Percentiles rank a stretch among this genome's conserved stretches.
Evolutionary conservation across 225 moss, liverwort and hornwort species (phyloP).

Genomic region (Anthoceros angustus): DNA sequence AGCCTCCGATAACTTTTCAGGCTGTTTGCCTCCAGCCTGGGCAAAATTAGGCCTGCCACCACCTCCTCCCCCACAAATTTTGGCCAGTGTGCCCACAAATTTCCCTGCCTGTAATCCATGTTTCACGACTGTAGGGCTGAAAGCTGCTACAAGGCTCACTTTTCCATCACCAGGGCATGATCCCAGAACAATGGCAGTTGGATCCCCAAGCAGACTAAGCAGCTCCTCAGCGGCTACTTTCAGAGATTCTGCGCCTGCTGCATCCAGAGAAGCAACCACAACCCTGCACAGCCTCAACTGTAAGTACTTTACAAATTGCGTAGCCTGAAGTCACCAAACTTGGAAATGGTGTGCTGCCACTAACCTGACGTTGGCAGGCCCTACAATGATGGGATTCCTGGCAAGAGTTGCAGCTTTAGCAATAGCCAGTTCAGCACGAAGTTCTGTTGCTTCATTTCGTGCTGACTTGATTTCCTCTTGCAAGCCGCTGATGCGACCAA

Average conservation of each 20-base stretch:
- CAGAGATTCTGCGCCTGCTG: conserved; percentile 52
- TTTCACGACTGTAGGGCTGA: conserved; percentile 56
- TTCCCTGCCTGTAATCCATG: conserved; percentile 71
- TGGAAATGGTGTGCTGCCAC: not conserved
- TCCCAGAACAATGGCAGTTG: conserved; percentile 66
- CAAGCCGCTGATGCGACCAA: conserved; percentile 49
- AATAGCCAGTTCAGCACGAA: conserved; percentile 56
- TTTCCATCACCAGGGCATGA: conserved; percentile 55
- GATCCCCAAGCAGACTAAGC: conserved; percentile 61
- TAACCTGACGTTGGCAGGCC: conserved; percentile 49
- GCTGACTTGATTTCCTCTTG: conserved; percentile 72
- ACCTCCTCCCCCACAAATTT: conserved; percentile 67
- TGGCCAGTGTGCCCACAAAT: conserved; percentile 58
- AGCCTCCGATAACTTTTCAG: conserved; percentile 65
- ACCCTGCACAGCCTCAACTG: conserved; percentile 33
- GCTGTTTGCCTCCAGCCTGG: conserved; percentile 73
- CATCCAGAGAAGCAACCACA: conserved; percentile 49
- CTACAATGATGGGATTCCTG: conserved; percentile 27
- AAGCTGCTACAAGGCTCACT: conserved; percentile 63
- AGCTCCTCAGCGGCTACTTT: conserved; percentile 72
- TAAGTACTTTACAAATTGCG: not conserved
- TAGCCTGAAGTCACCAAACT: not conserved
- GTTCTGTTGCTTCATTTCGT: conserved; percentile 44
- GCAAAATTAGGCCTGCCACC: conserved; percentile 86
- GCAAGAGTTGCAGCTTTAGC: conserved; percentile 55